phyloP scores from a whole-genome alignment of 257 asterid species.

The Jacaranda copaia region DNA sequence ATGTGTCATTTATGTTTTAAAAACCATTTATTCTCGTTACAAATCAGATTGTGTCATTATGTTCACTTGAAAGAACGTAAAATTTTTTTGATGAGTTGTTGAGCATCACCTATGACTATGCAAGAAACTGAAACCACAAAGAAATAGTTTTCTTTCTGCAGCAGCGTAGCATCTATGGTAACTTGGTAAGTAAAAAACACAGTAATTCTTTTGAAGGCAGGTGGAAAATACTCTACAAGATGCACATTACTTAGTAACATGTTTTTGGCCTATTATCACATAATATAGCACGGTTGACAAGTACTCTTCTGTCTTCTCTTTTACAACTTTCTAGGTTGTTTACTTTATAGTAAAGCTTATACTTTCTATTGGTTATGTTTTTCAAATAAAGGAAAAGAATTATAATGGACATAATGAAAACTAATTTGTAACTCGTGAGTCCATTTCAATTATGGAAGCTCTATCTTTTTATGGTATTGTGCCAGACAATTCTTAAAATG shows the following conservation, averaged over 20 bases:
- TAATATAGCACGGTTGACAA: neutral
- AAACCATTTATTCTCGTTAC: neutral
- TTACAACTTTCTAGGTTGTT: neutral
- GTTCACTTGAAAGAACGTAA: neutral
- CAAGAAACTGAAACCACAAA: no score
- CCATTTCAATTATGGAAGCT: neutral
- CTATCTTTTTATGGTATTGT: slow-evolving; percentile 20
- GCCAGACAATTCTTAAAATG: neutral
- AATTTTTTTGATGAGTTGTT: neutral
- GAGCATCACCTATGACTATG: neutral
- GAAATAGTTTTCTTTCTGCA: no score
- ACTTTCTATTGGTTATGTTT: neutral
- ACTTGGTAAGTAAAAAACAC: no score
- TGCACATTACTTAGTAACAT: neutral
- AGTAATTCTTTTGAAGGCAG: neutral
- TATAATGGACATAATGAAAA: slow-evolving; percentile 2
- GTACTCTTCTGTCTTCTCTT: neutral
- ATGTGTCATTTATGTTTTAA: neutral
- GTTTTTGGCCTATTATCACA: neutral
- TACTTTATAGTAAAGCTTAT: neutral
- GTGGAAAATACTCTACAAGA: neutral
- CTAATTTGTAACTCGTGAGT: slow-evolving; percentile 15
- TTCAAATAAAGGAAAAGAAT: neutral
- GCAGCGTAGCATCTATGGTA: no score
- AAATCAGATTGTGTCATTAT: neutral